Conservation (phyloP, 345 rosid species). For the Arabidopsis arenosa region DNA sequence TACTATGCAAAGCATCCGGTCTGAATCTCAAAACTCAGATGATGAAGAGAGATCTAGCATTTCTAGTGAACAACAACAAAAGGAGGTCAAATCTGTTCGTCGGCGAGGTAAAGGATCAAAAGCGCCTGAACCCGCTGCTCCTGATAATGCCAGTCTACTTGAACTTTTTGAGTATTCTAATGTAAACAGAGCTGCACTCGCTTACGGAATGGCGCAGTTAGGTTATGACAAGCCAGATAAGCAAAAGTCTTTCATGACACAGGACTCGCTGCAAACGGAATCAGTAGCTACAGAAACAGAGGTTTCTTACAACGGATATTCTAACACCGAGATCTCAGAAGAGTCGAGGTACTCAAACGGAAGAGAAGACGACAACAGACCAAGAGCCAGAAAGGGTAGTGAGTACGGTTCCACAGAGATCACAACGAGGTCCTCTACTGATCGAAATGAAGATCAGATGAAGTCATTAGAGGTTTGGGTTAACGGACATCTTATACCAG, state of each 20-base stretch:
- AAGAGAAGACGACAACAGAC: conserved; percentile 52
- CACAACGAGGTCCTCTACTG: conserved; percentile 51
- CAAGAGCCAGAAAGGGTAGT: conserved; percentile 45
- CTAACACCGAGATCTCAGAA: conserved; percentile 51
- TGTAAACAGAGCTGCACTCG: conserved; percentile 44
- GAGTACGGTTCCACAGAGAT: conserved; percentile 52
- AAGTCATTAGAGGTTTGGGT: conserved; percentile 52
- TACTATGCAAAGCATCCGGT: conserved; percentile 32
- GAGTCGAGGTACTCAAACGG: conserved; percentile 50
- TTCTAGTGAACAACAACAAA: conserved; percentile 35
- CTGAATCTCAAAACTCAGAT: conserved; percentile 45
- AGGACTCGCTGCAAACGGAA: conserved; percentile 50
- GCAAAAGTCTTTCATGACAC: conserved; percentile 45
- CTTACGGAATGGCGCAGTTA: conserved; percentile 46
- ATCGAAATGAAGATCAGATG: conserved; percentile 42
- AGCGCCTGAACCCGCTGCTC: conserved; percentile 11
- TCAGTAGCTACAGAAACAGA: conserved; percentile 55
- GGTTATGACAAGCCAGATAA: conserved; percentile 34
- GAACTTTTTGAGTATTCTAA: conserved; percentile 47
- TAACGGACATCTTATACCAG: conserved; percentile 63
- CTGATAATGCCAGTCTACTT: conserved; percentile 40
- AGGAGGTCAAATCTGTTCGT: conserved; percentile 41
- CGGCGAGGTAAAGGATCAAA: conserved; percentile 27
- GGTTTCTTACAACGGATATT: conserved; percentile 52
- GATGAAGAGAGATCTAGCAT: conserved; percentile 42